These are phyloP conservation scores for Ophiocordyceps australis DNA, from an alignment of 2,329 filamentous ascomycete genomes.

Conservation along the genomic window DNA sequence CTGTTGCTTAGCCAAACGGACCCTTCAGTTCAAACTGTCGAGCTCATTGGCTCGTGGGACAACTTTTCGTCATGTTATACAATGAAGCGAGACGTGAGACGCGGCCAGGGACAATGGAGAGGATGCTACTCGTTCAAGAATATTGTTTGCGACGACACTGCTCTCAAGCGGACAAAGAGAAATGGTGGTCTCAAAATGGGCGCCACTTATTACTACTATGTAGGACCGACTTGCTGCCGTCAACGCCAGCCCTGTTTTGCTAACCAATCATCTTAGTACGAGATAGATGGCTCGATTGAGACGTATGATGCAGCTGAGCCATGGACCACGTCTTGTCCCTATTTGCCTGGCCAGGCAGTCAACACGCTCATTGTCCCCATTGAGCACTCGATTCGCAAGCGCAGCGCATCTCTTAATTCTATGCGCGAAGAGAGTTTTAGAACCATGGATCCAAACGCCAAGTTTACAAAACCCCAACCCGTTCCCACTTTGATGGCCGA, in stretches of 20 bases:
- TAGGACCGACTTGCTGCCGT: constrained; percentile 25
- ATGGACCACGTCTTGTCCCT: constrained; percentile 63
- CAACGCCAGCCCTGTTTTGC: not conserved
- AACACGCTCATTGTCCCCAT: constrained; percentile 71
- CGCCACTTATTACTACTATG: constrained; percentile 89
- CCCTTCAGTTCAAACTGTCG: constrained; percentile 48
- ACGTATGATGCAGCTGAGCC: constrained; percentile 55
- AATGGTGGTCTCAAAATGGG: constrained; percentile 81
- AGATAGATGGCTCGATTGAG: constrained; percentile 63
- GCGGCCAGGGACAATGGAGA: constrained; percentile 62
- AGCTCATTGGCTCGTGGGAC: constrained; percentile 86
- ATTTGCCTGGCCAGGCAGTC: constrained; percentile 72
- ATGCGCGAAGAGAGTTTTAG: constrained; percentile 39
- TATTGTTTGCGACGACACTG: constrained; percentile 64
- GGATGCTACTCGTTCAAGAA: constrained; percentile 77
- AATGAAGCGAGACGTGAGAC: constrained; percentile 65
- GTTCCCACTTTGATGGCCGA: constrained; percentile 18
- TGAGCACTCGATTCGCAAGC: constrained; percentile 39
- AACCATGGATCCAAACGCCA: constrained; percentile 64
- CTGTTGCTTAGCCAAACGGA: constrained; percentile 33
- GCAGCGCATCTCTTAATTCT: constrained; percentile 49
- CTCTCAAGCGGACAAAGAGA: constrained; percentile 27
- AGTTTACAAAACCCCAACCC: constrained; percentile 51
- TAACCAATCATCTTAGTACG: constrained; percentile 41
- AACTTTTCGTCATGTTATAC: constrained; percentile 67